A percentile compares a stretch with the other conserved stretches of the same genome.
Evolutionary conservation across 345 rosid genomes (phyloP).

Genomic region (Arabidopsis arenosa): DNA sequence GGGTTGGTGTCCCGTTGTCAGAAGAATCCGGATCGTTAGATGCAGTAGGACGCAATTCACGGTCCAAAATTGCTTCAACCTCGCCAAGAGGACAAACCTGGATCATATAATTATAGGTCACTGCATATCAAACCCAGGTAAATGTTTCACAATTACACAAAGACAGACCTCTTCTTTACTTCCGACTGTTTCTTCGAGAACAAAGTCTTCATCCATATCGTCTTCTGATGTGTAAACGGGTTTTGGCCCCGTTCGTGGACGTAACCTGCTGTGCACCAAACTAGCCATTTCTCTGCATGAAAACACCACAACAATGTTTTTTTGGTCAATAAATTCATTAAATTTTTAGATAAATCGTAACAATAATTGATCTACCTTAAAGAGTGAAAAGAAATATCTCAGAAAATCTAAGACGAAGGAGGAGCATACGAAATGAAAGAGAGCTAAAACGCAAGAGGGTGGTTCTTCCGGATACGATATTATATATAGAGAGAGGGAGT

Average conservation of each 20-base stretch:
- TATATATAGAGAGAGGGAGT: background rate
- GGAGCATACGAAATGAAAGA: slow-evolving; percentile 1
- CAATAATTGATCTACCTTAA: background rate
- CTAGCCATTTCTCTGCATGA: slow-evolving; percentile 79
- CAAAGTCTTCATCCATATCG: slow-evolving; percentile 71
- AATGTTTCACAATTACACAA: slow-evolving; percentile 32
- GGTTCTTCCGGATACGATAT: background rate
- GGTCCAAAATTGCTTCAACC: slow-evolving; percentile 80
- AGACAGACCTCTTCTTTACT: slow-evolving; percentile 64
- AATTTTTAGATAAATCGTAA: background rate
- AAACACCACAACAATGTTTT: background rate
- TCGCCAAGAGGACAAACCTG: slow-evolving; percentile 75
- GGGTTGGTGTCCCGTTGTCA: slow-evolving; percentile 59
- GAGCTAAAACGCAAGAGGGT: background rate
- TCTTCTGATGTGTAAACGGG: slow-evolving; percentile 60
- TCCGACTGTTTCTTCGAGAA: slow-evolving; percentile 55
- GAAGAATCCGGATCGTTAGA: slow-evolving; percentile 58
- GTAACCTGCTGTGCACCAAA: slow-evolving; percentile 73
- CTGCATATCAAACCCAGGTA: background rate
- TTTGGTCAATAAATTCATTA: background rate
- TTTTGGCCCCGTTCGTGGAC: slow-evolving; percentile 68
- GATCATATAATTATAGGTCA: slow-evolving; percentile 23
- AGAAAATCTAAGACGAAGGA: slow-evolving; percentile 8
- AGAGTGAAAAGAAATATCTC: background rate
- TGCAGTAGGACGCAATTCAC: slow-evolving; percentile 76